Conservation (phyloP, 768 basidiomycete species). For the Hebeloma cylindrosporum region DNA sequence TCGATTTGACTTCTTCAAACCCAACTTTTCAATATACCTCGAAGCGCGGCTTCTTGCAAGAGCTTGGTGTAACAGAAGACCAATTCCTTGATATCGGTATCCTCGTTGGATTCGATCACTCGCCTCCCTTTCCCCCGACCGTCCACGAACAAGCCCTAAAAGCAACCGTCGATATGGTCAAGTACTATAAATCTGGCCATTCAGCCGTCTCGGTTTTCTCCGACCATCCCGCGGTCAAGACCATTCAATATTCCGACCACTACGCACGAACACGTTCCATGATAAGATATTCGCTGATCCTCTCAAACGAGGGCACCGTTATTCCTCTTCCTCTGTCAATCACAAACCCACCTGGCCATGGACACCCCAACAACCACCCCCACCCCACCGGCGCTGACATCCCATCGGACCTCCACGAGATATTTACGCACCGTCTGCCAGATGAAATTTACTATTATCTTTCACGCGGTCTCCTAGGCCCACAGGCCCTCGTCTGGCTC, state of each 20-base stretch:
- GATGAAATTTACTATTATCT: constrained; percentile 97
- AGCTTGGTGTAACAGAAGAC: constrained; percentile 71
- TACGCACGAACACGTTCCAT: constrained; percentile 89
- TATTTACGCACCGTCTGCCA: constrained; percentile 91
- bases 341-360: constrained; percentile 47
- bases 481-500: constrained; percentile 93
- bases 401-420: constrained; percentile 87
- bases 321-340: constrained; percentile 78
- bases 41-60: constrained; percentile 62
- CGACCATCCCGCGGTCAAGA: constrained; percentile 82
- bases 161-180: constrained; percentile 88
- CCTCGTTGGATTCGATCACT: constrained; percentile 84
- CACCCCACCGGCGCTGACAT: constrained; percentile 85
- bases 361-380: constrained; percentile 54
- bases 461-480: constrained; percentile 85
- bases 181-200: constrained; percentile 88
- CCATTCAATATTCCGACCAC: constrained; percentile 76
- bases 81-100: constrained; percentile 95
- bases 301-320: constrained; percentile 84
- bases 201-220: constrained; percentile 73
- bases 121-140: constrained; percentile 78
- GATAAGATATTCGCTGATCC: constrained; percentile 88
- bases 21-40: constrained; percentile 84
- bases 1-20: constrained; percentile 68
- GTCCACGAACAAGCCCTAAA: constrained; percentile 80